phyloP scores from a whole-genome alignment of 2,329 filamentous ascomycete genomes.

The Cercospora sesami region DNA sequence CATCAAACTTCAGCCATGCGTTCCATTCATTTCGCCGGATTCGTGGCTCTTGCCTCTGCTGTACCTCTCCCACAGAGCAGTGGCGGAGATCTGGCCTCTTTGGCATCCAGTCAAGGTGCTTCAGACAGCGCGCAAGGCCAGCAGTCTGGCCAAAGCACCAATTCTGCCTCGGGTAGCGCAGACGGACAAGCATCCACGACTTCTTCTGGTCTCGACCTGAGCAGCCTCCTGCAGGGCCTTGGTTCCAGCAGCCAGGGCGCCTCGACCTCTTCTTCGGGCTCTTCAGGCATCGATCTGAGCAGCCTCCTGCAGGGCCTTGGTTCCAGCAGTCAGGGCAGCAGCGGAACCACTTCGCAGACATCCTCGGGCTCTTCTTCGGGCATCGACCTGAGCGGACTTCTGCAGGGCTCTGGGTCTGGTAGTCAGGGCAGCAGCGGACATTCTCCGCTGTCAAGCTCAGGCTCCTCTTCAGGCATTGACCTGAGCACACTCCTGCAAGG shows the following conservation, averaged over 20 bases:
- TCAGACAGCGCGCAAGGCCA: neutral
- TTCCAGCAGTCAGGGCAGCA: neutral
- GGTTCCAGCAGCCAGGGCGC: neutral
- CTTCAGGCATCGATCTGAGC: neutral
- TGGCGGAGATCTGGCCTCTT: neutral
- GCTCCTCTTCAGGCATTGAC: neutral
- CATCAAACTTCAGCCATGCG: neutral
- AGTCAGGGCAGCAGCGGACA: neutral
- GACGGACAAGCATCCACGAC: neutral
- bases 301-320: neutral
- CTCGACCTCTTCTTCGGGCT: neutral
- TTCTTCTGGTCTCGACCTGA: neutral
- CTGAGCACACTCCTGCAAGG: neutral
- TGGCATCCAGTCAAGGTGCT: neutral
- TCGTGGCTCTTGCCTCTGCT: constrained; percentile 5
- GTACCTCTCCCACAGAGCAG: neutral
- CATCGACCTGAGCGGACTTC: neutral
- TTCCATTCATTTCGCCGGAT: neutral
- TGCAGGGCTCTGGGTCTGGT: neutral
- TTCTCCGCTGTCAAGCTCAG: neutral
- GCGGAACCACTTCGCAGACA: neutral
- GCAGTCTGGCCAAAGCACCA: neutral
- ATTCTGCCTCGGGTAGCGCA: neutral
- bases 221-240: neutral
- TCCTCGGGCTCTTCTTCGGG: neutral